phyloP scores from a whole-genome alignment of 2,329 filamentous ascomycete genomes.

The Aphanocladium album region DNA sequence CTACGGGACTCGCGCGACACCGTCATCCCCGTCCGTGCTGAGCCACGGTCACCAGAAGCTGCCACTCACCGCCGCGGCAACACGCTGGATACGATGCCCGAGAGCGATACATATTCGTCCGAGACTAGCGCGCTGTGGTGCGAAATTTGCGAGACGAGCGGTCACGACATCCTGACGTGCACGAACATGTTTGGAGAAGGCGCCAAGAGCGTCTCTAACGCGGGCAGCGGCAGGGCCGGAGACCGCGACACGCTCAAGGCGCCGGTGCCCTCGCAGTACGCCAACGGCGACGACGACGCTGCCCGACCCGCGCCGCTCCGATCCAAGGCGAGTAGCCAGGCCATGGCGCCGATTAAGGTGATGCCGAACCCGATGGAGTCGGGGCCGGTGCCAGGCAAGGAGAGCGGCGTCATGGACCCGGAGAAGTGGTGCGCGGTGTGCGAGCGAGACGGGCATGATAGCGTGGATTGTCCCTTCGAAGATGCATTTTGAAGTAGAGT shows the following conservation, averaged over 20 bases:
- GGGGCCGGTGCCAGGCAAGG: constrained; percentile 70
- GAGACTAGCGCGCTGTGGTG: constrained; percentile 79
- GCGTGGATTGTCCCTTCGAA: constrained; percentile 90
- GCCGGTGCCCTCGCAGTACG: constrained; percentile 18
- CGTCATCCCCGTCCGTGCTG: constrained; percentile 51
- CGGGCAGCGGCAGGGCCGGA: constrained; percentile 27
- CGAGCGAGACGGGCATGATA: constrained; percentile 93
- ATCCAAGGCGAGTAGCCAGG: constrained; percentile 35
- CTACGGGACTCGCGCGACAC: constrained; percentile 63
- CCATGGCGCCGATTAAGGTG: constrained; percentile 39
- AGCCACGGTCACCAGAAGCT: constrained; percentile 42
- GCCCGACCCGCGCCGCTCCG: constrained; percentile 51
- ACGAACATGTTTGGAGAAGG: constrained; percentile 73
- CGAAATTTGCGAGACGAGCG: constrained; percentile 88
- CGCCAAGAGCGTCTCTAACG: constrained; percentile 26
- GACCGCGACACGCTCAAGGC: constrained; percentile 33
- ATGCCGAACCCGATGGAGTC: constrained; percentile 59
- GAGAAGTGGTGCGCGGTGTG: constrained; percentile 96
- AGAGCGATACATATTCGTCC: constrained; percentile 64
- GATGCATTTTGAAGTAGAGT: constrained; percentile 56
- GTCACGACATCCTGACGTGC: constrained; percentile 92
- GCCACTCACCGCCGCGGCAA: constrained; percentile 43
- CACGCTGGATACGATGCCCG: constrained; percentile 63
- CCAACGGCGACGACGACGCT: constrained; percentile 30
- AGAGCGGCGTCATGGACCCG: constrained; percentile 71